Conservation (phyloP, 2,329 filamentous ascomycete genomes). For the Endocalyx cinctus region DNA sequence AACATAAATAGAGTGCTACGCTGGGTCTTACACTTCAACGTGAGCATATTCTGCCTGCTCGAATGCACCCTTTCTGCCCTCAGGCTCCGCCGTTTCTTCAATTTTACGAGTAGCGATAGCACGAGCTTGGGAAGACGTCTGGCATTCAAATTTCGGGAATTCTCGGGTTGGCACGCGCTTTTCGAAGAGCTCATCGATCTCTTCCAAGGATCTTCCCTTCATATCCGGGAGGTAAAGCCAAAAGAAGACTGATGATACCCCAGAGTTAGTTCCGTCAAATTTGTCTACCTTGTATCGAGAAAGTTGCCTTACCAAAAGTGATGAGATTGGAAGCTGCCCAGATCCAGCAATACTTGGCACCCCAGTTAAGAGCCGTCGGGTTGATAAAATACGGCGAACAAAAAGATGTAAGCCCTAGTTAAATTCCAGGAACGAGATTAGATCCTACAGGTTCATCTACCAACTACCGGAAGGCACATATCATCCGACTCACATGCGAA, state of each 20-base stretch:
- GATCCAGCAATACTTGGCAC: slow-evolving; percentile 35
- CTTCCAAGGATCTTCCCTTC: slow-evolving; percentile 18
- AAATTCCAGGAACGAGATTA: slow-evolving; percentile 2
- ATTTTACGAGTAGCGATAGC: slow-evolving; percentile 12
- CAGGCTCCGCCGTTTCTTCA: slow-evolving; percentile 8
- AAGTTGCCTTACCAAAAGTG: slow-evolving; percentile 13
- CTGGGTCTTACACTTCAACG: too few species aligned
- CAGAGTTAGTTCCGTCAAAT: slow-evolving; percentile 1
- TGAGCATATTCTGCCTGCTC: too few species aligned
- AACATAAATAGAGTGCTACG: too few species aligned
- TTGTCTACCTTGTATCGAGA: not conserved
- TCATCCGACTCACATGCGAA: slow-evolving; percentile 22
- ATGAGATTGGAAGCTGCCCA: slow-evolving; percentile 27
- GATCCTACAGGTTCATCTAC: not conserved
- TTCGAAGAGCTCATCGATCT: slow-evolving; percentile 19
- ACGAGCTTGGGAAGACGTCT: slow-evolving; percentile 10
- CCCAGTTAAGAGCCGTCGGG: slow-evolving; percentile 33
- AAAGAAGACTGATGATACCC: slow-evolving; percentile 7
- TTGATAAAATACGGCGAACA: slow-evolving; percentile 41
- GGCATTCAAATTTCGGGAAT: slow-evolving; percentile 12
- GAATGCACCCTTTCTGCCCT: not conserved
- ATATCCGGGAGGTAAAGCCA: slow-evolving; percentile 20
- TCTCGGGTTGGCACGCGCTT: slow-evolving; percentile 13
- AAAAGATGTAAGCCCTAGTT: slow-evolving; percentile 32
- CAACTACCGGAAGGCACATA: slow-evolving; percentile 1